Percentiles rank a stretch among this genome's conserved stretches.
phyloP scores from a whole-genome alignment of 805 yeast genomes.

The Candida germanica region DNA sequence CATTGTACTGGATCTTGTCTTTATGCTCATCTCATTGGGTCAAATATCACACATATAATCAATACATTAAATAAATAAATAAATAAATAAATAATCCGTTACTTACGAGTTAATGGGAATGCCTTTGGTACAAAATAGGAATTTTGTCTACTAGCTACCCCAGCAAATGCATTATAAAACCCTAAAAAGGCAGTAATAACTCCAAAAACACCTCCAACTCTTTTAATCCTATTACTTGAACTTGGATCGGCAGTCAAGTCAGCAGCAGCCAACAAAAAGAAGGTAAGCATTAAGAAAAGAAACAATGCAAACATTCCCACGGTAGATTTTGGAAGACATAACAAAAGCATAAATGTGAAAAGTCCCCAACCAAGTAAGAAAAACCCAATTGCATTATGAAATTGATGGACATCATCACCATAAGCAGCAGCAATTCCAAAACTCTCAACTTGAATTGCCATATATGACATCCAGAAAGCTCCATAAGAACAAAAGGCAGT shows the following conservation, averaged over 20 bases:
- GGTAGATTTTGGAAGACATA: constrained; percentile 38
- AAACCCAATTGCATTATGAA: constrained; percentile 33
- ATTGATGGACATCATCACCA: constrained; percentile 22
- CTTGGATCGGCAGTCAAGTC: constrained; percentile 27
- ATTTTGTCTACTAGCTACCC: constrained; percentile 33
- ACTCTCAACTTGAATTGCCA: constrained; percentile 26
- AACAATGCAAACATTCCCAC: constrained; percentile 34
- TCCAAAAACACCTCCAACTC: constrained; percentile 44
- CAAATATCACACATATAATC: neutral
- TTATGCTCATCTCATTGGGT: too few relatives aligned
- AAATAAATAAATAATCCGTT: constrained; percentile 1
- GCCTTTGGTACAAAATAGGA: constrained; percentile 32
- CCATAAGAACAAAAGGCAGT: constrained; percentile 60
- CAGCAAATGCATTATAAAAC: constrained; percentile 41
- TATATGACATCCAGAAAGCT: constrained; percentile 35
- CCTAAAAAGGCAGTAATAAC: constrained; percentile 39
- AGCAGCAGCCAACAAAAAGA: constrained; percentile 35
- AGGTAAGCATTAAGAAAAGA: constrained; percentile 28
- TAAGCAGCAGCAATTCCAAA: constrained; percentile 36
- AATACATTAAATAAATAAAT: constrained; percentile 2
- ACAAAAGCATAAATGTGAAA: constrained; percentile 36
- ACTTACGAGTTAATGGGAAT: constrained; percentile 19
- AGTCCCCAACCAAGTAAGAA: constrained; percentile 39
- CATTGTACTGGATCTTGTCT: too few relatives aligned
- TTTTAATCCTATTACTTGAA: constrained; percentile 22